Base-by-base conservation (phyloP, 2,329 filamentous ascomycete genomes). In the Cytospora paraplurivora region DNA sequence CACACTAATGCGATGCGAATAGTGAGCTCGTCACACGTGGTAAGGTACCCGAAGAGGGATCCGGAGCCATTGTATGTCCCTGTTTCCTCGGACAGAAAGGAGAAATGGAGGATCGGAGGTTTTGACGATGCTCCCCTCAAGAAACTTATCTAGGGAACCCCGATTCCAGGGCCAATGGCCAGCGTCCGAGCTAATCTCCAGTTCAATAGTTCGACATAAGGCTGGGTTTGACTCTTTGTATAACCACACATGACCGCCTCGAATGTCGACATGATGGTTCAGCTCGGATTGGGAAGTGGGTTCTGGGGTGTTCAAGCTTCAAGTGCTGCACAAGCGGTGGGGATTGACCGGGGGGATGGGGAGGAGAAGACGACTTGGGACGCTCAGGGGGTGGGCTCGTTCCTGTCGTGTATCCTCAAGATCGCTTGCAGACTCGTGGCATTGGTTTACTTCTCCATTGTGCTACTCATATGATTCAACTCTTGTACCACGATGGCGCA, bases 361-460 rank as follows among this genome's bases (percentile, higher is more conserved):
- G 21, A 15, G 53, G 33, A 19, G 3, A 12, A 27, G 8, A 13
- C 8, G 35, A 13, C 15, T 7, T 7, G n/a, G 27, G 32, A 33
- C 44, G 54, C 56, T 21, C n/a, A 38, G 56, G 56, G 41, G 50
- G 55, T 56, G 10, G 37, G 51, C 27, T 52, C 32, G 35, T 56
- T 49, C 47, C 33, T 60, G 63, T 53, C 19, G 63, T 65, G 63
- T 19, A 27, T 53, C 63, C 54, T 59, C 62, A 56, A 27, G 34
- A 37, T 66, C 65, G 65, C 62, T 66, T 66, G 57, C 50, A 56
- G 51, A 55, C 62, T 66, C 62, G 55, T 59, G 59, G 62, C 56
- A 62, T 64, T 65, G 65, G 65, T 49, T 59, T 65, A 27, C 47
- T 56, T 47, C 27, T 56, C 19, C 38, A 56, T 59, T 50, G 65